Percentiles rank a stretch among this genome's conserved stretches.
These are phyloP conservation scores for Juglanconis oblonga DNA, from an alignment of 2,329 filamentous ascomycete species.

Conservation along the genomic window DNA sequence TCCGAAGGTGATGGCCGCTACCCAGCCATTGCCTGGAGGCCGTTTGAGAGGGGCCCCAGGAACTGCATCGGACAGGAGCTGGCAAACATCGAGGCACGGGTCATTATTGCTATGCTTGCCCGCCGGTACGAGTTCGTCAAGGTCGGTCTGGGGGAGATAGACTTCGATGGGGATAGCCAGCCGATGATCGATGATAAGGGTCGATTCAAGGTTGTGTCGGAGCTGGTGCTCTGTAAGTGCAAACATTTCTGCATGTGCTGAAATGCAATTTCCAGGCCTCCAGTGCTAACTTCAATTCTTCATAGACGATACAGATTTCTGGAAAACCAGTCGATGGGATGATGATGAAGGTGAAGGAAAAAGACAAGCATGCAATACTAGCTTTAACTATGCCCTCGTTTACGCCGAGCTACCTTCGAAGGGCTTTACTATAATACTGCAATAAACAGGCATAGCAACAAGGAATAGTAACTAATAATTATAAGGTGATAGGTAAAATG, in stretches of 20 bases:
- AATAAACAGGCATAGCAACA: no score
- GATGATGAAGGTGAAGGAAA: constrained; percentile 21
- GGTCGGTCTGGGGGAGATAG: constrained; percentile 27
- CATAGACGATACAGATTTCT: constrained; percentile 15
- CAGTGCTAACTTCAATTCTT: not conserved
- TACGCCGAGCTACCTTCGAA: no score
- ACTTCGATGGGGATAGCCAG: constrained; percentile 22
- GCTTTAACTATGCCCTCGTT: no score
- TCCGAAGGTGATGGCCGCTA: constrained; percentile 27
- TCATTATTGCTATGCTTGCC: constrained; percentile 29
- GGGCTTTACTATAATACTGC: no score
- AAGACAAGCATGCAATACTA: no score
- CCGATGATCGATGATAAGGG: constrained; percentile 22
- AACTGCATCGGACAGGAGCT: constrained; percentile 56
- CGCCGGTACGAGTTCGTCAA: constrained; percentile 30
- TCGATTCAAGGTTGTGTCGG: constrained; percentile 22
- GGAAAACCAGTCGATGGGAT: constrained; percentile 19
- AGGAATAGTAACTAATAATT: no score
- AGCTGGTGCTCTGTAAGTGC: constrained; percentile 6
- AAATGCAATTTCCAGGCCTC: not conserved
- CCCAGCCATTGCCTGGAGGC: constrained; percentile 43
- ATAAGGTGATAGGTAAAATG: not conserved
- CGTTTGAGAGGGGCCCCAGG: constrained; percentile 50
- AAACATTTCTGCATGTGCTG: not conserved
- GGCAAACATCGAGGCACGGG: constrained; percentile 36